Evolutionary conservation across 345 rosid genomes (phyloP), one percentile per base, ranked within the genome.

Genomic region (Excoecaria cochinchinensis): DNA sequence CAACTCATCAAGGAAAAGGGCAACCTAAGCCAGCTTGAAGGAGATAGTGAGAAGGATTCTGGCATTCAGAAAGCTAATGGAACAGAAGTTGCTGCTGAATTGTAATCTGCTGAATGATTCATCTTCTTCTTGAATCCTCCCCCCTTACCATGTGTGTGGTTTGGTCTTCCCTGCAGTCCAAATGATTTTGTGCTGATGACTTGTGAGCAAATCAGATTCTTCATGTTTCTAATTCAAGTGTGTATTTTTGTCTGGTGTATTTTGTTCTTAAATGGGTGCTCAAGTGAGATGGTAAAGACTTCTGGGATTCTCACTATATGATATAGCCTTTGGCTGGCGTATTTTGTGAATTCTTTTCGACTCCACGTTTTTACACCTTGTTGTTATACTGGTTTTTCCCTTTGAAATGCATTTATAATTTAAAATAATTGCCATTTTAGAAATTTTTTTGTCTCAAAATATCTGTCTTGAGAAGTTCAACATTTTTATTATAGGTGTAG

Each of bases 1-100:
- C 99, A 93, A 79, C 95, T 95, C 78, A 91, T 95, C 67, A 91
- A 84, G 85, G 97, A 95, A 85, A 93, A 93, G 81, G 98, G 99
- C 13, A 95, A 95, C 75, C 71, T 95, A 62, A 95, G 99, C 89
- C 98, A 95, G 80, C 97, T 95, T 39, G 97, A 95, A 79, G 97
- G 92, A 4, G 97, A 91, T 31, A 79, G 74, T 31, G 79, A 83
- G 59, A 88, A 85, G 79, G 86, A 66, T 53, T 31, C 80, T 14
- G 38, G 1, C 48, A 77, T 24, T 57, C 52, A 71, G 50, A 82
- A 83, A 52, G 73, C 77, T 51, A 80, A 74, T 47, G 84, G 84
- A 64, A 79, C 64, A 55, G 83, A 83, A 78, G 82, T 78, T 64
- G 76, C 79, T 22, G 71, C 75, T 8, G 79, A 85, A 61, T 77